A percentile compares a stretch with the other conserved stretches of the same genome.
phyloP scores from a whole-genome alignment of 139 green algal species.

The Chlamydomonas sp. region DNA sequence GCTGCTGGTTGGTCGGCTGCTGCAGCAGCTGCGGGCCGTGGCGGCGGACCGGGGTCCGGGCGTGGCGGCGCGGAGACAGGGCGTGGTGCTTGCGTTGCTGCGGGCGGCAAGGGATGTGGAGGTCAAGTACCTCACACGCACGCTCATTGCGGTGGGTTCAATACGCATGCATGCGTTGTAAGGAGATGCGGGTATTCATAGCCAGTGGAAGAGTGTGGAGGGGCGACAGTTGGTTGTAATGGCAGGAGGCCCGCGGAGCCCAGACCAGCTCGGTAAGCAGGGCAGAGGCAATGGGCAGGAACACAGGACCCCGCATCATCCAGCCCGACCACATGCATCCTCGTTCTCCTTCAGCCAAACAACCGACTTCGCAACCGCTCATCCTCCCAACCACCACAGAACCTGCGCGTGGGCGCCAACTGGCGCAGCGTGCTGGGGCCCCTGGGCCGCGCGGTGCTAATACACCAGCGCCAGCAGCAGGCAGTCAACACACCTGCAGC shows the following conservation, averaged over 20 bases:
- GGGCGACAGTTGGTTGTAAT: no score
- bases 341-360: no score
- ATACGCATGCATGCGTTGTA: no score
- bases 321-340: no score
- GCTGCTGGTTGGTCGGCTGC: slow-evolving; percentile 57
- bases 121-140: slow-evolving; percentile 81
- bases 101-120: slow-evolving; percentile 71
- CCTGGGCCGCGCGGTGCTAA: slow-evolving; percentile 71
- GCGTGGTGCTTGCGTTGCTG: slow-evolving; percentile 70
- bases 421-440: slow-evolving; percentile 82
- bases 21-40: slow-evolving; percentile 56
- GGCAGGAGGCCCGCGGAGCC: background rate
- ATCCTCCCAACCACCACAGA: slow-evolving; percentile 44
- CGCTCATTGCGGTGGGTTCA: slow-evolving; percentile 63
- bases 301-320: no score
- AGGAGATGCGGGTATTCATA: no score
- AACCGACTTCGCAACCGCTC: no score
- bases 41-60: slow-evolving; percentile 61
- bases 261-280: no score
- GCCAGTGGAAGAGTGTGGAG: no score
- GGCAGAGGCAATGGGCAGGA: no score
- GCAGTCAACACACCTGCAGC: background rate
- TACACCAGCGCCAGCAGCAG: slow-evolving; percentile 54
- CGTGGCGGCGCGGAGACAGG: slow-evolving; percentile 58
- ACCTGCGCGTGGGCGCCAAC: slow-evolving; percentile 90